Evolutionary conservation across 495 filamentous ascomycete species (phyloP), one percentile per base, ranked within the genome.

Genomic region (Hypoxylon lenormandii): DNA sequence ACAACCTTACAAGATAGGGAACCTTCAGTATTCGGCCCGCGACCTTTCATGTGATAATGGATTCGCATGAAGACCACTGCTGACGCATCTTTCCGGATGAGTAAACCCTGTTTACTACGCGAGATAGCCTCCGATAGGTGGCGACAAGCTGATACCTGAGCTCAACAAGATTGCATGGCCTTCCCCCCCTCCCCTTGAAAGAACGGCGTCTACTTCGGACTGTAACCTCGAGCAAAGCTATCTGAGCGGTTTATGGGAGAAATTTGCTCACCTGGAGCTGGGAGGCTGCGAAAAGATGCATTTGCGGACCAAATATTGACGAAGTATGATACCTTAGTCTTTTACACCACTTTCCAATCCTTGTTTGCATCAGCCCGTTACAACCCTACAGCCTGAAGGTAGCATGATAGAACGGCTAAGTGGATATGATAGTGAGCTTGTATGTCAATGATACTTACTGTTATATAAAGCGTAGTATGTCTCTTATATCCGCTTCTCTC

Each of bases 61-160:
- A 46, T 46, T 60, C 48, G 47, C 55, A 42, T 33, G 15, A 23
- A 48, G 7, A 12, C 37, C 26, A 33, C 45, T 65, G 42, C 37
- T 46, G 46, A 48, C 43, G 42, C 56, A 54, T 21, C 51, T 50
- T 62, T 58, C 62, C 51, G 62, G 62, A 60, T 47, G 59, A 54
- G 30, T 49, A 28, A 66, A 54, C 46, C 19, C 33, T 51, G 26
- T 55, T 61, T 68, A 52, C 26, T 30, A 42, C 19, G 23, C 30
- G 45, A 58, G 50, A 18, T 30, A 15, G 37, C 62, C 51, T 3
- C 57, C 47, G 18, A 50, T 53, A 30, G 22, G 46, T 61, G 46
- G 57, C 56, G 19, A 63, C 13, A 46, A 57, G 18, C 22, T 30
- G 45, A 12, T 47, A 26, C 38, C 60, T 52, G 12, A 49, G 37